Percentiles rank a stretch among this genome's conserved stretches.
Evolutionary conservation across 2,329 filamentous ascomycete genomes (phyloP).

Genomic region (Domatiomyces catenatus): DNA sequence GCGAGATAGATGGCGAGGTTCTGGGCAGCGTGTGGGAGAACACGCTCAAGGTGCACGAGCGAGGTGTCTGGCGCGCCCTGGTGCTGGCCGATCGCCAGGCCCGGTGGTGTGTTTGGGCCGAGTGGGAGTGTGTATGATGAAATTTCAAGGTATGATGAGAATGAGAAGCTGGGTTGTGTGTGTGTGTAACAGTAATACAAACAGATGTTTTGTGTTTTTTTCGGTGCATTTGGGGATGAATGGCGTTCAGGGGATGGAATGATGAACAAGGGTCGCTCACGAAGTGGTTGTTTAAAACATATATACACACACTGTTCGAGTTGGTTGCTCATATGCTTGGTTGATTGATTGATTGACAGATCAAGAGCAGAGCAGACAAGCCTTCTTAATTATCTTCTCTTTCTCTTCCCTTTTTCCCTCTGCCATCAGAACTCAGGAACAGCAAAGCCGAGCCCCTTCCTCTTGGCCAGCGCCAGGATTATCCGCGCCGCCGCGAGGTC

Average conservation of each 20-base stretch:
- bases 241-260: too few relatives aligned
- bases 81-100: conserved; percentile 51
- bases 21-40: conserved; percentile 50
- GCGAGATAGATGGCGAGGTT: conserved; percentile 20
- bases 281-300: too few relatives aligned
- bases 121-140: conserved; percentile 45
- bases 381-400: too few relatives aligned
- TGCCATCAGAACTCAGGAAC: conserved; percentile 1
- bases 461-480: conserved; percentile 1
- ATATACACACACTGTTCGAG: too few relatives aligned
- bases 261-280: too few relatives aligned
- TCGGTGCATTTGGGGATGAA: too few relatives aligned
- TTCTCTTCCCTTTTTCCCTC: too few relatives aligned
- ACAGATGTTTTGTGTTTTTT: too few relatives aligned
- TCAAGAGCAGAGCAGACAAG: too few relatives aligned
- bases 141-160: too few relatives aligned
- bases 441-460: background rate
- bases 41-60: conserved; percentile 51
- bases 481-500: conserved; percentile 7
- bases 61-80: conserved; percentile 46
- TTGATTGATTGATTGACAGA: too few relatives aligned
- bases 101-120: conserved; percentile 54
- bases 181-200: background rate
- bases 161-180: background rate
- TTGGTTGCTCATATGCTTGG: too few relatives aligned